phyloP scores from a whole-genome alignment of 2,329 filamentous ascomycete species.

The Sporothrix euskadiensis region DNA sequence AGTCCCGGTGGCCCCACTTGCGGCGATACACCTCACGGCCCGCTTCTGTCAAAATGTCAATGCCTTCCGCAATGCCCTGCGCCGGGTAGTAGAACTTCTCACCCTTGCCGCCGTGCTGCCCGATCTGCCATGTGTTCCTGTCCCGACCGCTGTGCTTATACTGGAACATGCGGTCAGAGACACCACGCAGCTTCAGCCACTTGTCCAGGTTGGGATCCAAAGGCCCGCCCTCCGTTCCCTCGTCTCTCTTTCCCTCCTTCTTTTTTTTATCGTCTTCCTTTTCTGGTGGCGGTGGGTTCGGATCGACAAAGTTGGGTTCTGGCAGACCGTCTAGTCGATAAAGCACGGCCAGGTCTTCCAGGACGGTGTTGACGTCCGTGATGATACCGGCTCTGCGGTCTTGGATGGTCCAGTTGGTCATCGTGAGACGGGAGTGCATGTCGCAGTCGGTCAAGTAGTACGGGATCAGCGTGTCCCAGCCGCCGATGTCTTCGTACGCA shows the following conservation, averaged over 20 bases:
- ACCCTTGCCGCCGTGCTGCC: slow-evolving; percentile 52
- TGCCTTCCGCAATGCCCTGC: slow-evolving; percentile 47
- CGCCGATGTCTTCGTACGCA: slow-evolving; percentile 53
- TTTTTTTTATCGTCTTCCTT: too few species aligned
- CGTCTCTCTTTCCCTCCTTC: not conserved
- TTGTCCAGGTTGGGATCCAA: not conserved
- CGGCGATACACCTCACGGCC: slow-evolving; percentile 43
- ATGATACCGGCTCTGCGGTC: slow-evolving; percentile 47
- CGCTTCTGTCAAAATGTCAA: slow-evolving; percentile 49
- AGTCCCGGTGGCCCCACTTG: slow-evolving; percentile 48
- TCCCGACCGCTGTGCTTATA: slow-evolving; percentile 46
- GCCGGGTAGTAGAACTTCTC: slow-evolving; percentile 56
- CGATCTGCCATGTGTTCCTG: slow-evolving; percentile 55
- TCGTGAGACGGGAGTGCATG: slow-evolving; percentile 48
- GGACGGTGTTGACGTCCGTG: slow-evolving; percentile 33
- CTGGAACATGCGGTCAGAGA: slow-evolving; percentile 44
- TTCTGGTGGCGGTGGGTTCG: not conserved
- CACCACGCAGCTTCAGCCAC: slow-evolving; percentile 40
- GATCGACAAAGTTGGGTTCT: not conserved
- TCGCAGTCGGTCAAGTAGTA: slow-evolving; percentile 62
- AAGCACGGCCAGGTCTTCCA: not conserved
- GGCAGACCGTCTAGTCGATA: not conserved
- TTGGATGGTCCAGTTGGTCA: slow-evolving; percentile 47
- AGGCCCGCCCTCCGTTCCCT: not conserved
- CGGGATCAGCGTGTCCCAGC: slow-evolving; percentile 60